These are phyloP conservation scores for Rhodomyrtus psidioides DNA, from an alignment of 441 rosid species.

Conservation along the genomic window DNA sequence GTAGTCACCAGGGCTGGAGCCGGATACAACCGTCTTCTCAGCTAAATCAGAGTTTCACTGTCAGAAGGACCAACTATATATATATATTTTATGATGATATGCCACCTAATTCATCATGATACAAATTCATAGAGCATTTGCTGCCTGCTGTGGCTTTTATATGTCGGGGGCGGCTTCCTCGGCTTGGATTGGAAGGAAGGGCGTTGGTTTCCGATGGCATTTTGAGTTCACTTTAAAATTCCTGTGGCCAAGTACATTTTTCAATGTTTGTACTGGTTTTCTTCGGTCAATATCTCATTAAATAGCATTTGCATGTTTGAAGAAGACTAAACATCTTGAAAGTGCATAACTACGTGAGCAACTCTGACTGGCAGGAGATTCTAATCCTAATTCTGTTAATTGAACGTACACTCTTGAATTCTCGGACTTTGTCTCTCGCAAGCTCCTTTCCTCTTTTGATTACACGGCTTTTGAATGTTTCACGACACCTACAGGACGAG, in stretches of 20 bases:
- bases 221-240: neutral
- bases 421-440: neutral
- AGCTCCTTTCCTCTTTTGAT: neutral
- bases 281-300: neutral
- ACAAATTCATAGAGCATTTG: too few relatives aligned
- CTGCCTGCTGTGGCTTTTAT: too few relatives aligned
- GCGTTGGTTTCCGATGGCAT: too few relatives aligned
- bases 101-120: too few relatives aligned
- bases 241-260: neutral
- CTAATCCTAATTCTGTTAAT: neutral
- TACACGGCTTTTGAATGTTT: neutral
- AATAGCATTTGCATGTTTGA: neutral
- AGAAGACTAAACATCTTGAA: neutral
- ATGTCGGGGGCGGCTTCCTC: too few relatives aligned
- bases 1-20: too few relatives aligned
- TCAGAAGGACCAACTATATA: too few relatives aligned
- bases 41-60: too few relatives aligned
- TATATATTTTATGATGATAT: too few relatives aligned
- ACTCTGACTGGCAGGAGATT: neutral
- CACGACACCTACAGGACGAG: constrained; percentile 36
- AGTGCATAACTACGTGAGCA: neutral
- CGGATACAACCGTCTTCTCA: too few relatives aligned
- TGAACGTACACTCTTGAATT: neutral
- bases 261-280: neutral
- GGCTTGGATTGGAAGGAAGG: too few relatives aligned